A percentile compares a stretch with the other conserved stretches of the same genome.
phyloP scores from a whole-genome alignment of 768 basidiomycete genomes.

The Leccinum longicurvipes region DNA sequence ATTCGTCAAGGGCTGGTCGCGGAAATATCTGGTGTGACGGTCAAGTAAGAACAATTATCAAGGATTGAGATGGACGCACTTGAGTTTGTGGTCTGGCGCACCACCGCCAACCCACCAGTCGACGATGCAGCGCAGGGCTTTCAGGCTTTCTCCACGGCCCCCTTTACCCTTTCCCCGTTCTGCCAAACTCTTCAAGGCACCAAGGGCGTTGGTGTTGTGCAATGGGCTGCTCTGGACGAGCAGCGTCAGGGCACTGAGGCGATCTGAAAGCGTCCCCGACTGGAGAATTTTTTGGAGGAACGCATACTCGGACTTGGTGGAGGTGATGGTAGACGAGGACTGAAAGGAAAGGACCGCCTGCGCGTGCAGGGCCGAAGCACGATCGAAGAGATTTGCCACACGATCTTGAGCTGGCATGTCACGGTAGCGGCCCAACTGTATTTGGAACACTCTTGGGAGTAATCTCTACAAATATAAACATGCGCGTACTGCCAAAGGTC shows the following conservation, averaged over 20 bases:
- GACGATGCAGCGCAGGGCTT: constrained; percentile 84
- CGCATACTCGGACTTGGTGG: constrained; percentile 63
- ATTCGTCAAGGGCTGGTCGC: constrained; percentile 77
- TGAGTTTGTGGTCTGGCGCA: constrained; percentile 83
- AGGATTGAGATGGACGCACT: constrained; percentile 43
- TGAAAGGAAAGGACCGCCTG: constrained; percentile 45
- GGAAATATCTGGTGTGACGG: constrained; percentile 67
- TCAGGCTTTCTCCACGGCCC: constrained; percentile 88
- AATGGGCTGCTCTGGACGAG: constrained; percentile 85
- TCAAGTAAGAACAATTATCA: background rate
- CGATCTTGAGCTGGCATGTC: background rate
- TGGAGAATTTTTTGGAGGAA: constrained; percentile 86
- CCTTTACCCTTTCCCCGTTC: constrained; percentile 79
- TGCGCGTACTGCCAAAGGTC: no score
- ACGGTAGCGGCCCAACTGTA: no score
- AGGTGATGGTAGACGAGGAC: constrained; percentile 41
- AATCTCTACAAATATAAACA: no score
- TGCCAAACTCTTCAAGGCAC: constrained; percentile 70
- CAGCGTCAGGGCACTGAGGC: constrained; percentile 85
- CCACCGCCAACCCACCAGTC: constrained; percentile 99
- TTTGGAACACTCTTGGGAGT: no score
- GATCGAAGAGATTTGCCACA: constrained; percentile 32
- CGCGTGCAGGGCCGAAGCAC: constrained; percentile 47
- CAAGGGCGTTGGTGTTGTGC: constrained; percentile 80
- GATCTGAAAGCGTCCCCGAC: constrained; percentile 88